These are phyloP conservation scores for Eucalyptus tenuipes DNA, from an alignment of 345 rosid genomes.

Conservation along the genomic window DNA sequence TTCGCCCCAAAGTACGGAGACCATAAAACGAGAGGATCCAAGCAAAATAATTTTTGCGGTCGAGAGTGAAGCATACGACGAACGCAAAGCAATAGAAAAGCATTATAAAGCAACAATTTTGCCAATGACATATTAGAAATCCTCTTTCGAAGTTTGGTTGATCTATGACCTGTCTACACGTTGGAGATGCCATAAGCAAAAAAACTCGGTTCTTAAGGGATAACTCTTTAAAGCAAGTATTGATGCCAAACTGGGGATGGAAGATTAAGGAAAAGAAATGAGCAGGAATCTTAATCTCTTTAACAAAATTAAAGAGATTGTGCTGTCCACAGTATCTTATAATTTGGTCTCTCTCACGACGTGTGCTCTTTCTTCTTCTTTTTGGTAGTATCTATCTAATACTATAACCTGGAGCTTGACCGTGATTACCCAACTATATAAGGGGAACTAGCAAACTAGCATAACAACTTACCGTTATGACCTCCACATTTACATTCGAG, in stretches of 20 bases:
- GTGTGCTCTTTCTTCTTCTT: not conserved
- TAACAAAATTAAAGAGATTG: no score
- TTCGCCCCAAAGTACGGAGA: not conserved
- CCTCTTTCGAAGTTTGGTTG: not conserved
- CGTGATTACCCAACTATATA: not conserved
- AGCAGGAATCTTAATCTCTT: not conserved
- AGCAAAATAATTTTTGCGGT: not conserved
- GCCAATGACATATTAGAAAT: not conserved
- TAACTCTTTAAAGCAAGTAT: not conserved
- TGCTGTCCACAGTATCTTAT: no score
- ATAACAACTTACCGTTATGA: not conserved
- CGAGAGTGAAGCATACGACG: not conserved
- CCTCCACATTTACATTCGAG: not conserved
- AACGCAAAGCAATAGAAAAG: not conserved
- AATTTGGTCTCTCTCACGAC: not conserved
- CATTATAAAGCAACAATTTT: not conserved
- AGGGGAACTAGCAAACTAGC: not conserved
- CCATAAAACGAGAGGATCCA: not conserved
- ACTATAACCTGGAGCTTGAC: not conserved
- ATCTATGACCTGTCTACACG: not conserved
- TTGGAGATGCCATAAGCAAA: not conserved
- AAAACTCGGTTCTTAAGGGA: not conserved
- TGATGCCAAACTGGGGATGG: not conserved
- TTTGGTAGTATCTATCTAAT: not conserved
- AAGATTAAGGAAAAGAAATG: not conserved